These are phyloP conservation scores for Irpex lacteus DNA, from an alignment of 1,284 basidiomycete species.

Conservation along the genomic window DNA sequence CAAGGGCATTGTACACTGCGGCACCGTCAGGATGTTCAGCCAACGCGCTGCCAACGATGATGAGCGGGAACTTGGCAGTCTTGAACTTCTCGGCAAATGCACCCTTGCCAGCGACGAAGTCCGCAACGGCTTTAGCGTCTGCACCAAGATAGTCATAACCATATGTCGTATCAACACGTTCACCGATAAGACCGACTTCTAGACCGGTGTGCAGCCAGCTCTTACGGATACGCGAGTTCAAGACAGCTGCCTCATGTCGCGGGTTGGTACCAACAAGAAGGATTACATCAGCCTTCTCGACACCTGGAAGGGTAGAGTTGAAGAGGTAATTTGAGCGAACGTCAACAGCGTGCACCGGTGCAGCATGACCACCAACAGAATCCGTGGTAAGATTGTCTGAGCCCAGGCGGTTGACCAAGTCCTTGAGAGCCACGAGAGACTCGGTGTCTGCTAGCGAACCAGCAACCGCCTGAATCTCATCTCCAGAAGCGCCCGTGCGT, in stretches of 20 bases:
- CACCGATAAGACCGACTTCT: slow-evolving; percentile 89
- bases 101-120: slow-evolving; percentile 78
- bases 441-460: slow-evolving; percentile 95
- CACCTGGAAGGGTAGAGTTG: slow-evolving; percentile 91
- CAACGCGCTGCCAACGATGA: slow-evolving; percentile 90
- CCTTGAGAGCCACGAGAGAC: slow-evolving; percentile 91
- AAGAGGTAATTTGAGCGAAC: slow-evolving; percentile 97
- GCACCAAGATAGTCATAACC: slow-evolving; percentile 91
- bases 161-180: slow-evolving; percentile 90
- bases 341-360: slow-evolving; percentile 83
- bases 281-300: slow-evolving; percentile 92
- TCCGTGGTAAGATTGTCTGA: slow-evolving; percentile 94
- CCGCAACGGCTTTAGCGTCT: slow-evolving; percentile 75
- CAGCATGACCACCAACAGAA: slow-evolving; percentile 60
- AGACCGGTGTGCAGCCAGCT: slow-evolving; percentile 86
- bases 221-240: slow-evolving; percentile 97
- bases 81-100: slow-evolving; percentile 87
- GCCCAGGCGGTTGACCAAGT: slow-evolving; percentile 90
- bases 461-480: slow-evolving; percentile 96
- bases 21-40: slow-evolving; percentile 87
- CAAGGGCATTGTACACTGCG: slow-evolving; percentile 76
- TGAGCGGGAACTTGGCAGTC: slow-evolving; percentile 89
- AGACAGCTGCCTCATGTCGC: slow-evolving; percentile 94
- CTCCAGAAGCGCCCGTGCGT: slow-evolving; percentile 81
- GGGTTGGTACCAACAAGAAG: slow-evolving; percentile 97